Evolutionary conservation across 495 filamentous ascomycete species (phyloP), one percentile per base, ranked within the genome.

Genomic region (Daldinia concentrica): DNA sequence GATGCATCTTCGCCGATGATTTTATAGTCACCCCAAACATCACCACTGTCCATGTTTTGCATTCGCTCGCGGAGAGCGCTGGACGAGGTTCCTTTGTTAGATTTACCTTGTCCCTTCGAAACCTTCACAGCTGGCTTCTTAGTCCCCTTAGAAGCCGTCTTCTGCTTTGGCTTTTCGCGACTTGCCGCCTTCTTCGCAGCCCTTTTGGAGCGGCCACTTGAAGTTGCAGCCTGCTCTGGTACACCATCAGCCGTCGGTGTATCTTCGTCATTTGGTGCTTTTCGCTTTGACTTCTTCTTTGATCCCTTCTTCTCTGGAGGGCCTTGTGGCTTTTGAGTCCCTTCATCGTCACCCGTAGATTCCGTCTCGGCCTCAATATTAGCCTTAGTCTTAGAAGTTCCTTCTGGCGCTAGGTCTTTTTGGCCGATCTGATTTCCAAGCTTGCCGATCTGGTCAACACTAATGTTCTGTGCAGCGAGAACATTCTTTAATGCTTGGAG

Each of bases 401-500:
- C 26, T 30, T 5, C 22, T 14, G 22, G 17, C 17, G 37, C 24
- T 32, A 15, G 17, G 29, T 9, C 26, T 50, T 39, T 0, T 26
- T 14, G 9, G 1, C 15, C 39, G 54, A 9, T 7, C 30, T 36
- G 37, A 15, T 9, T 52, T 12, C 1, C 34, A 11, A 30, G 14
- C 24, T 72, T 72, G n/a, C 45, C 17, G 4, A 73, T 73, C 0
- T 75, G 73, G 11, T 70, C 66, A 2, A 77, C 70, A 37, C 67
- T 69, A 55, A 76, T 71, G 39, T 74, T 73, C 58, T 72, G 72
- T 0, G 64, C 32, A 9, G 55, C 62, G 14, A 78, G 72, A 24
- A 78, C 76, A 56, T 75, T 75, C 60, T 70, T 68, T 48, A 72
- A 45, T 14, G 70, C 62, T 43, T 58, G 29, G 17, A 76, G 72